phyloP scores from a whole-genome alignment of 1,139 yeast genomes.

The Taphrina populina region DNA sequence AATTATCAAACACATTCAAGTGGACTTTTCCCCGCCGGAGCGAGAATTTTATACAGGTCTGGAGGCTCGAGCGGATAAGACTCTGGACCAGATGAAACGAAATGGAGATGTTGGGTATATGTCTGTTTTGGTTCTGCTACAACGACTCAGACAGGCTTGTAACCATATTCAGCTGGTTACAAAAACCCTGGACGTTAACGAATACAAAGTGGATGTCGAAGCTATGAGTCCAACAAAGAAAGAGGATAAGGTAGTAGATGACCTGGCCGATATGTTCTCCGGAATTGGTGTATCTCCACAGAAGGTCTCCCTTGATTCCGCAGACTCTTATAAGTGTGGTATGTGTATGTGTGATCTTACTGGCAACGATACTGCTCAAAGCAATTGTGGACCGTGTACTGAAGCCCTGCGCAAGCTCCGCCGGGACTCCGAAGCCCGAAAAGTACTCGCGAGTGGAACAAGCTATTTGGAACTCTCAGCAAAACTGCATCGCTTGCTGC shows the following conservation, averaged over 20 bases:
- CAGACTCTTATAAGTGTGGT: slow-evolving; percentile 19
- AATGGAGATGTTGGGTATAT: slow-evolving; percentile 60
- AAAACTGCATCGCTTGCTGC: slow-evolving; percentile 29
- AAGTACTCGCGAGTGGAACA: background rate
- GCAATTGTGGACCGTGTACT: slow-evolving; percentile 19
- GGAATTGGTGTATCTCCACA: slow-evolving; percentile 31
- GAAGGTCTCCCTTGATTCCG: slow-evolving; percentile 4
- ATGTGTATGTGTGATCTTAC: slow-evolving; percentile 31
- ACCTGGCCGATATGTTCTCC: slow-evolving; percentile 31
- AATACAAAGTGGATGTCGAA: slow-evolving; percentile 23
- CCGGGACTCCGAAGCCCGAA: background rate
- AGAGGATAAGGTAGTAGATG: slow-evolving; percentile 35
- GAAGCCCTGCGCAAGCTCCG: slow-evolving; percentile 13
- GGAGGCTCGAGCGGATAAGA: slow-evolving; percentile 62
- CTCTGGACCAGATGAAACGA: slow-evolving; percentile 62
- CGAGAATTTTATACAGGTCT: slow-evolving; percentile 64
- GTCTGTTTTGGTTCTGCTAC: slow-evolving; percentile 73
- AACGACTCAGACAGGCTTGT: slow-evolving; percentile 81
- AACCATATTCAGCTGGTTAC: slow-evolving; percentile 57
- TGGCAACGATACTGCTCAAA: background rate
- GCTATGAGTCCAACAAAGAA: slow-evolving; percentile 17
- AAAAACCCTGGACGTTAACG: slow-evolving; percentile 20
- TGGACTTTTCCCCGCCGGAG: slow-evolving; percentile 66
- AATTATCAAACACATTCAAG: slow-evolving; percentile 63
- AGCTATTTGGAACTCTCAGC: slow-evolving; percentile 19